phyloP scores from a whole-genome alignment of 2,329 filamentous ascomycete genomes.

The Aureobasidium melanogenum region DNA sequence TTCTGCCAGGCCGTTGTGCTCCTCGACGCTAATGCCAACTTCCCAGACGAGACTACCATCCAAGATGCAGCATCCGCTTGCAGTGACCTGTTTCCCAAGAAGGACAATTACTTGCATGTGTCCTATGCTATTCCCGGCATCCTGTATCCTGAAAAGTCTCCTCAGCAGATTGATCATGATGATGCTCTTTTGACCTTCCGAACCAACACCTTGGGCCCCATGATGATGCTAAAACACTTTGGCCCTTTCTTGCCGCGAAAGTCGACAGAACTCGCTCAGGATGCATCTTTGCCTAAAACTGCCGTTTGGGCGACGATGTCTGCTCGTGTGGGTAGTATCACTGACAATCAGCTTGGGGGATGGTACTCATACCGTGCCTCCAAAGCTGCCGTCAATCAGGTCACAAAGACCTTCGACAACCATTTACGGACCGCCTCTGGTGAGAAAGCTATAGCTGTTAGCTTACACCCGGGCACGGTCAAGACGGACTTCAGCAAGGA shows the following conservation, averaged over 20 bases:
- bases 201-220: slow-evolving; percentile 64
- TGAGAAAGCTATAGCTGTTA: slow-evolving; percentile 57
- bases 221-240: slow-evolving; percentile 72
- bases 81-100: slow-evolving; percentile 24
- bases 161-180: slow-evolving; percentile 52
- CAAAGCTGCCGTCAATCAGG: slow-evolving; percentile 64
- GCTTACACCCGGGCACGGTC: slow-evolving; percentile 73
- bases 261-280: slow-evolving; percentile 31
- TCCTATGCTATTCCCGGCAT: slow-evolving; percentile 63
- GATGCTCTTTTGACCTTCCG: slow-evolving; percentile 59
- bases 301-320: slow-evolving; percentile 68
- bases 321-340: slow-evolving; percentile 65
- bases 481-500: slow-evolving; percentile 62
- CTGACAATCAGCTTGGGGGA: slow-evolving; percentile 64
- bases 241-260: slow-evolving; percentile 57
- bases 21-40: not conserved
- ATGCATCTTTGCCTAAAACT: slow-evolving; percentile 32
- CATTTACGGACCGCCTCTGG: slow-evolving; percentile 50
- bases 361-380: slow-evolving; percentile 76
- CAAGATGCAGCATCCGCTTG: slow-evolving; percentile 41
- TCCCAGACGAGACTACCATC: slow-evolving; percentile 54
- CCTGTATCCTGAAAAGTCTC: slow-evolving; percentile 64
- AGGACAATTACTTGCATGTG: slow-evolving; percentile 54
- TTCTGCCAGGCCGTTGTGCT: not conserved
- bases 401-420: slow-evolving; percentile 64